A percentile compares a stretch with the other conserved stretches of the same genome.
phyloP scores from a whole-genome alignment of 805 yeast species.

The Blastobotrys mokoenaii region DNA sequence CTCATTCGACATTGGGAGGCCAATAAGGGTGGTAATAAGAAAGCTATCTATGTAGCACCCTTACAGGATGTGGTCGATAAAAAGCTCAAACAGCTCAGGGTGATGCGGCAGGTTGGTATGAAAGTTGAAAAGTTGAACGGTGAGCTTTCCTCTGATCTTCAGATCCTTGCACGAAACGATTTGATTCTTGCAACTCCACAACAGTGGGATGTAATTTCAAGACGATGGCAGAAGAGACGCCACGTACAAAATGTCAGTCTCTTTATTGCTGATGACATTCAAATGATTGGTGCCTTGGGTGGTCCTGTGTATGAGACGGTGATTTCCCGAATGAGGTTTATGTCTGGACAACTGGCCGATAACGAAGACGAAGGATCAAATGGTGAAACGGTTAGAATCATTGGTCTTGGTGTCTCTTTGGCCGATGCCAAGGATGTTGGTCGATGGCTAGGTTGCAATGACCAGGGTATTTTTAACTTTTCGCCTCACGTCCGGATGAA shows the following conservation, averaged over 20 bases:
- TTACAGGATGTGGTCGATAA: conserved; percentile 45
- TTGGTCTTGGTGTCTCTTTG: conserved; percentile 63
- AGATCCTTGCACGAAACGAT: conserved; percentile 50
- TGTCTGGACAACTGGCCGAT: conserved; percentile 56
- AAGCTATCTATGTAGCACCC: conserved; percentile 68
- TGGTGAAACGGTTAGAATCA: conserved; percentile 39
- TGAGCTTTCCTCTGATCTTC: conserved; percentile 47
- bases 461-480: conserved; percentile 56
- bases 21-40: conserved; percentile 12
- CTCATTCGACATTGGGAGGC: conserved; percentile 59
- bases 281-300: conserved; percentile 48
- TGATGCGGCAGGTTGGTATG: conserved; percentile 39
- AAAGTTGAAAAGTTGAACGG: conserved; percentile 48
- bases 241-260: conserved; percentile 58
- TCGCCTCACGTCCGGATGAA: conserved; percentile 50
- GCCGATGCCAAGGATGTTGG: conserved; percentile 72
- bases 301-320: conserved; percentile 65
- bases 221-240: conserved; percentile 76
- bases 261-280: conserved; percentile 67
- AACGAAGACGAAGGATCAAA: conserved; percentile 13
- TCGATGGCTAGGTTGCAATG: conserved; percentile 75
- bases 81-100: conserved; percentile 25
- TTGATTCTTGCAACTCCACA: conserved; percentile 69
- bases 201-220: conserved; percentile 64
- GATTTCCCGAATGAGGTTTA: conserved; percentile 62